Percentiles rank a stretch among this genome's conserved stretches.
Conservation (phyloP, 208 protist species). For the Trypanosoma boissoni region DNA sequence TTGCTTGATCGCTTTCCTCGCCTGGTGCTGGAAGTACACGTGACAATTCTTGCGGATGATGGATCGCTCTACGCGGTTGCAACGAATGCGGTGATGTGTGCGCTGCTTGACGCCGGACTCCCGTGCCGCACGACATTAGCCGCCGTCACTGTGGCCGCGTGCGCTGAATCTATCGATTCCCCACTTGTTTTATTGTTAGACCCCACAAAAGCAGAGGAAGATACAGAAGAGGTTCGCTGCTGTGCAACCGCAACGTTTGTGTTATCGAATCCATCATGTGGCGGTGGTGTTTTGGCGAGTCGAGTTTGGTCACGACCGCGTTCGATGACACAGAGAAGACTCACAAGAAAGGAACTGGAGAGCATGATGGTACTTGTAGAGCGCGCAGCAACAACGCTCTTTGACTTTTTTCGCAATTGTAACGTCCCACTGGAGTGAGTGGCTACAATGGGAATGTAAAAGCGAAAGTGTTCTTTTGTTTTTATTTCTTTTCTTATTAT, state of each 20-base stretch:
- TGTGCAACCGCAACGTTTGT: slow-evolving; percentile 53
- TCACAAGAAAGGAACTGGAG: slow-evolving; percentile 29
- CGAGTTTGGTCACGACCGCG: slow-evolving; percentile 26
- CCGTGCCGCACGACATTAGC: slow-evolving; percentile 82
- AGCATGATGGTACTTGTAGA: slow-evolving; percentile 61
- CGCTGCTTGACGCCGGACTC: slow-evolving; percentile 80
- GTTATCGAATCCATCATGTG: slow-evolving; percentile 51
- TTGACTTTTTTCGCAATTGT: slow-evolving; percentile 76
- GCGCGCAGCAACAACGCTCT: slow-evolving; percentile 50
- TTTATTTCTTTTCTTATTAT: slow-evolving; percentile 25
- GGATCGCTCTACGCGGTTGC: slow-evolving; percentile 63
- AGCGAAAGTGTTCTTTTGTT: too few relatives aligned
- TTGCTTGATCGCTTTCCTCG: slow-evolving; percentile 54
- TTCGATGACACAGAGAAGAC: slow-evolving; percentile 8
- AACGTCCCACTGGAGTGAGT: slow-evolving; percentile 45
- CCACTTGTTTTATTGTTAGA: slow-evolving; percentile 41
- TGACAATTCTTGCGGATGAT: slow-evolving; percentile 69
- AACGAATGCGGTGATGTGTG: slow-evolving; percentile 81
- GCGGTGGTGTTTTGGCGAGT: slow-evolving; percentile 40
- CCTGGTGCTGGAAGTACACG: slow-evolving; percentile 56
- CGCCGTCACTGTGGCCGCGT: slow-evolving; percentile 49
- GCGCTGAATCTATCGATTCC: slow-evolving; percentile 7
- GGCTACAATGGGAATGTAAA: slow-evolving; percentile 7
- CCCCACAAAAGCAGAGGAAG: slow-evolving; percentile 61
- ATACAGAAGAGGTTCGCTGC: slow-evolving; percentile 19